These are phyloP conservation scores for Casaregolazyma suthepensis DNA, from an alignment of 1,139 yeast genomes.

Conservation along the genomic window DNA sequence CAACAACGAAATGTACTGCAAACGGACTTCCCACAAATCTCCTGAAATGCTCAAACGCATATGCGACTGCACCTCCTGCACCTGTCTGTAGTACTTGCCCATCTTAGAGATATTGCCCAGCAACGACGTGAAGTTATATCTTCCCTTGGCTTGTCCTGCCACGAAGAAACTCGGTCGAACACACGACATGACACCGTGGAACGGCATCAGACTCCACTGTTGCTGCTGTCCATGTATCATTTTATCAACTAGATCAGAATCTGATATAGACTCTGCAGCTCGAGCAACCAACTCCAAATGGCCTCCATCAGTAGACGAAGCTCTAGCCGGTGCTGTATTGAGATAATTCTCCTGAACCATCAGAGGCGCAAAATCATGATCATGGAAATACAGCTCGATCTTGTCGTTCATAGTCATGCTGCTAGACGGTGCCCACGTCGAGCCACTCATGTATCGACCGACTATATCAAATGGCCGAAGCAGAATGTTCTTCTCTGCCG, in stretches of 20 bases:
- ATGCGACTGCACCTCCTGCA: slow-evolving; percentile 88
- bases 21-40: slow-evolving; percentile 65
- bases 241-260: slow-evolving; percentile 73
- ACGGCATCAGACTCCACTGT: slow-evolving; percentile 92
- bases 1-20: slow-evolving; percentile 69
- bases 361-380: slow-evolving; percentile 88
- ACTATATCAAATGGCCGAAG: slow-evolving; percentile 90
- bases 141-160: slow-evolving; percentile 63
- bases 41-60: slow-evolving; percentile 75
- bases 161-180: slow-evolving; percentile 73
- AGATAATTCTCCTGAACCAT: slow-evolving; percentile 96
- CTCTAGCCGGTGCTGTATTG: slow-evolving; percentile 47
- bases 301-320: slow-evolving; percentile 25
- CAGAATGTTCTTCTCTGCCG: slow-evolving; percentile 88
- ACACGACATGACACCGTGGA: slow-evolving; percentile 84
- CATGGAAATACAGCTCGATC: slow-evolving; percentile 86
- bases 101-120: slow-evolving; percentile 87
- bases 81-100: slow-evolving; percentile 66
- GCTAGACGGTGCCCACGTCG: slow-evolving; percentile 50
- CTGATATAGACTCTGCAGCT: slow-evolving; percentile 83
- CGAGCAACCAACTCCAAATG: slow-evolving; percentile 60
- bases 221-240: slow-evolving; percentile 87
- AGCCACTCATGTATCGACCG: slow-evolving; percentile 60
- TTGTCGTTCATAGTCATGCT: slow-evolving; percentile 65
- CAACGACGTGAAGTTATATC: slow-evolving; percentile 80